Evolutionary conservation across 1,139 yeast species (phyloP), one percentile per base, ranked within the genome.

Genomic region (Zygosaccharomyces pseudobailii): DNA sequence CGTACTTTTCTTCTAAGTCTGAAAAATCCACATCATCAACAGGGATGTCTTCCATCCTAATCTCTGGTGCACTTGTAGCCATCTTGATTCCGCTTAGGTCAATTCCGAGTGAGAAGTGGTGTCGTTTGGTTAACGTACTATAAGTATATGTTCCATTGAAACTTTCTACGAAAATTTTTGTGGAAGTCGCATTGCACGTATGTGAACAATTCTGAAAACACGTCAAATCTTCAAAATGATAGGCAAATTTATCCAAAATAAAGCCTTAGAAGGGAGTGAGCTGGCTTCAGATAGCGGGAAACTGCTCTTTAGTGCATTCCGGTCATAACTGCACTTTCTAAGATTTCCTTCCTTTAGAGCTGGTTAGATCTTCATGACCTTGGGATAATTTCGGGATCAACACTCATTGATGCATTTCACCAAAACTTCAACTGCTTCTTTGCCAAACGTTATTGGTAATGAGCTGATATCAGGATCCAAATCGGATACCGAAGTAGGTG

Each of bases 21-120:
- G 89, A 73, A 72, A 87, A 88, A 69, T 90, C 97, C 62, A 90
- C 75, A 57, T 84, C 87, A 59, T 82, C 88, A 57, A 82, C 73
- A 36, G 68, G 69, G 53, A 71, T 70, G 46, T 71, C 74, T 51
- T 72, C 75, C 47, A 69, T 40, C 46, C 56, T 68, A 25, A 64
- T 61, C 32, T 57, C 63, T 42, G 58, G 57, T 30, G 54, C 50
- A 32, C 54, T 47, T 20, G 55, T 46, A 13, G 55, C 50, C 56
- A 54, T 53, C 7, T 25, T 41, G 13, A 7, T 5, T 17, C 6
- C 17, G 9, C n/a, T 13, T 28, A 13, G 17, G 17, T 13, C 17
- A 13, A 13, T 13, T 13, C 17, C 17, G 17, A 13, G 17, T 13
- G 17, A 13, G 17, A 13, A 13, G 17, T 13, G 17, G 17, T 13